These are phyloP conservation scores for Pugionium dolabratum DNA, from an alignment of 345 rosid species.

Conservation along the genomic window DNA sequence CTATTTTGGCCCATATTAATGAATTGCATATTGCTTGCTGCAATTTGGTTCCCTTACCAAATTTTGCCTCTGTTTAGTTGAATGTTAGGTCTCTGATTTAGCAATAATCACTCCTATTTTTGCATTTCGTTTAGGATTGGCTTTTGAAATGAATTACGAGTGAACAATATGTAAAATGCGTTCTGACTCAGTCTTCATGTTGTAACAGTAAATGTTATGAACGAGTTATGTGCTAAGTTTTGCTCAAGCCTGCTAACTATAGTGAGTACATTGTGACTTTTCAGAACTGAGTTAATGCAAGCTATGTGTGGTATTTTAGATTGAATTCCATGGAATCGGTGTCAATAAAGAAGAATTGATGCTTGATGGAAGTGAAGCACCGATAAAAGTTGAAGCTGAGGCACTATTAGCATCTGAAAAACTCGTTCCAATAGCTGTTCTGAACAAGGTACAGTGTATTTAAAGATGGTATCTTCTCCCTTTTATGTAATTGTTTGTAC, in stretches of 20 bases:
- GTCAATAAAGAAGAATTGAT: constrained; percentile 71
- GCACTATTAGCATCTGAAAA: constrained; percentile 75
- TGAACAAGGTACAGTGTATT: constrained; percentile 65
- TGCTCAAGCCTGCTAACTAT: constrained; percentile 5
- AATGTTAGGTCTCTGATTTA: constrained; percentile 21
- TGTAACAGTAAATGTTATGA: constrained; percentile 6
- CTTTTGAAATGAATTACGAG: constrained; percentile 8
- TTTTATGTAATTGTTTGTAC: constrained; percentile 27
- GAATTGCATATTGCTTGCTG: constrained; percentile 14
- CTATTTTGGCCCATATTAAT: constrained; percentile 4
- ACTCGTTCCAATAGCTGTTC: constrained; percentile 69
- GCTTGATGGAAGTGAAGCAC: constrained; percentile 98
- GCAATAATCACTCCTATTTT: not conserved
- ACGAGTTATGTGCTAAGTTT: constrained; percentile 23
- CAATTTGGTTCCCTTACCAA: constrained; percentile 4
- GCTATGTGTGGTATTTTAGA: constrained; percentile 45
- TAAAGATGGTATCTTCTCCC: constrained; percentile 18
- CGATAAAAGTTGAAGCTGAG: constrained; percentile 79
- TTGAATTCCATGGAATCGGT: constrained; percentile 82
- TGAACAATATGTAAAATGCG: not conserved
- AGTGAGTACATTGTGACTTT: constrained; percentile 15
- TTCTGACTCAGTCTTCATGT: constrained; percentile 9
- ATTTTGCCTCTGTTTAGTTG: constrained; percentile 20
- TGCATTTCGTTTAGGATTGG: constrained; percentile 10
- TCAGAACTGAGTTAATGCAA: constrained; percentile 23